Conservation (phyloP, 768 basidiomycete species). For the Neoboletus subvelutipes region DNA sequence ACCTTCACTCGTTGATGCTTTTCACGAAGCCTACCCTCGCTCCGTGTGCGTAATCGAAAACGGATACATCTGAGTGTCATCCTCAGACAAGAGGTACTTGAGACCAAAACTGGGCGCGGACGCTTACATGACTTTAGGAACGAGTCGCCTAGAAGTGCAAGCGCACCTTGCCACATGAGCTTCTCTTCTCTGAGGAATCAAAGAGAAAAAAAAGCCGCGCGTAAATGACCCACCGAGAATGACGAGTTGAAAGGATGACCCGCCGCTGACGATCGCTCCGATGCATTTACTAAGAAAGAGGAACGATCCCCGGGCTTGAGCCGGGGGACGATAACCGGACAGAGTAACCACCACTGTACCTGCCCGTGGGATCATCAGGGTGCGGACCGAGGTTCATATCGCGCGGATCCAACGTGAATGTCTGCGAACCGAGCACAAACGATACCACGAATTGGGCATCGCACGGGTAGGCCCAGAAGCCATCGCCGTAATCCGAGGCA, state of each 20-base stretch:
- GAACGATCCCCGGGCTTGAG: neutral
- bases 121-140: constrained; percentile 66
- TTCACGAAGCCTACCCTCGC: constrained; percentile 57
- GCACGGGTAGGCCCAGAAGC: constrained; percentile 61
- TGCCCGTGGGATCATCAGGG: constrained; percentile 28
- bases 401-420: constrained; percentile 40
- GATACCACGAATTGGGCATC: constrained; percentile 33
- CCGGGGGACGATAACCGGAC: neutral
- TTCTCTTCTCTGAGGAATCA: neutral
- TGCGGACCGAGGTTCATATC: constrained; percentile 60
- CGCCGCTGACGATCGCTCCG: constrained; percentile 50
- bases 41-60: constrained; percentile 57
- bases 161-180: neutral
- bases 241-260: constrained; percentile 1
- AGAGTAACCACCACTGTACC: constrained; percentile 15
- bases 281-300: constrained; percentile 46
- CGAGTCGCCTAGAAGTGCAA: constrained; percentile 42
- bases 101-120: neutral
- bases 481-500: constrained; percentile 43
- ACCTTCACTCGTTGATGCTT: constrained; percentile 40
- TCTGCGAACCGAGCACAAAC: constrained; percentile 44
- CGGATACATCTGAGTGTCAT: constrained; percentile 49
- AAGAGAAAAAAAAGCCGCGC: no score
- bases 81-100: neutral
- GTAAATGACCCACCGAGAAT: constrained; percentile 21